Evolutionary conservation across 2,329 filamentous ascomycete genomes (phyloP).

Genomic region (Monilinia polystroma): DNA sequence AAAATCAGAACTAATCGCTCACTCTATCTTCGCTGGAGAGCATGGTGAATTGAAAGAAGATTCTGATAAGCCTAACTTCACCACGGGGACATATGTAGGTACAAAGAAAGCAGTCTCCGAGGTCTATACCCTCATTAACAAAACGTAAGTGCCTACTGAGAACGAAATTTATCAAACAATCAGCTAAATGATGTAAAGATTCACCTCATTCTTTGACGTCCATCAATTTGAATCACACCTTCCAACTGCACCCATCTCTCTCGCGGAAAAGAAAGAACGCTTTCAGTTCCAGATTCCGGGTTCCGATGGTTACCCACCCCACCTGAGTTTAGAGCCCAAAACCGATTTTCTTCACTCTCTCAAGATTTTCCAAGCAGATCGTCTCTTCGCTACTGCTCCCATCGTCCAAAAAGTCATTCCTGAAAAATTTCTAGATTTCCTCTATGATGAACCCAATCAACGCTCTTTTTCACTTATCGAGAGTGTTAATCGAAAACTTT

Average conservation of each 20-base stretch:
- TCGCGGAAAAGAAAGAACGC: slow-evolving; percentile 8
- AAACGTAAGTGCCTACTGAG: neutral
- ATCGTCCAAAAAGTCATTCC: slow-evolving; percentile 20
- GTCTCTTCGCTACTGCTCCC: slow-evolving; percentile 11
- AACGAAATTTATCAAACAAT: neutral
- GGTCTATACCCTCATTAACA: slow-evolving; percentile 13
- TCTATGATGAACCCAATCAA: slow-evolving; percentile 19
- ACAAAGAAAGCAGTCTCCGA: slow-evolving; percentile 22
- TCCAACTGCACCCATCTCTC: neutral
- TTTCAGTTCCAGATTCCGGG: slow-evolving; percentile 21
- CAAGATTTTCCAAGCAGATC: slow-evolving; percentile 16
- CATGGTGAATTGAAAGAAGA: neutral
- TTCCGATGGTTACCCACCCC: slow-evolving; percentile 14
- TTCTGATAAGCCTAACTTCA: neutral
- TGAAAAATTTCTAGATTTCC: slow-evolving; percentile 14
- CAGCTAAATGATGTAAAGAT: neutral
- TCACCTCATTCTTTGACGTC: slow-evolving; percentile 18
- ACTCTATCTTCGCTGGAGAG: slow-evolving; percentile 18
- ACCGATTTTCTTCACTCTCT: slow-evolving; percentile 10
- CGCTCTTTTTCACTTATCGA: slow-evolving; percentile 10
- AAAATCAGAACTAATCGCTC: slow-evolving; percentile 16
- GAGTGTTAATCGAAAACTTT: slow-evolving; percentile 7
- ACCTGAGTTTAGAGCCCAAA: slow-evolving; percentile 13
- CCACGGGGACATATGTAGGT: slow-evolving; percentile 14
- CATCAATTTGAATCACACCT: slow-evolving; percentile 16